A percentile compares a stretch with the other conserved stretches of the same genome.
Conservation (phyloP, 257 asterid species). For the Gentiana macrophylla region DNA sequence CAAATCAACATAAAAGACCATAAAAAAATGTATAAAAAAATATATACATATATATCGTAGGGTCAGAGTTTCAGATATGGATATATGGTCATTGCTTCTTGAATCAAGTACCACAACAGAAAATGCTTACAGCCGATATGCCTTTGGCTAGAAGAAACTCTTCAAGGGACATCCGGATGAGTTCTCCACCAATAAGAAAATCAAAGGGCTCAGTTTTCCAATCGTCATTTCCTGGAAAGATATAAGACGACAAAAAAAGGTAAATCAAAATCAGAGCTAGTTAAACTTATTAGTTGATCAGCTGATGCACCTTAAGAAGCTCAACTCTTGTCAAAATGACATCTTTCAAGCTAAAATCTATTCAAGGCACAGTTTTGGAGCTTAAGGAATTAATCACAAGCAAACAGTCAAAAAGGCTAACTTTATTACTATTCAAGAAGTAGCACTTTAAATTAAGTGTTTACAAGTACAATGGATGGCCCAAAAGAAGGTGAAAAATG, state of each 20-base stretch:
- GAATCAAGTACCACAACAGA: conserved; percentile 1
- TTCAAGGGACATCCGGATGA: conserved; percentile 82
- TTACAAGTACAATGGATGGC: too few relatives aligned
- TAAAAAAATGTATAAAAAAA: not conserved
- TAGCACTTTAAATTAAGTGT: too few relatives aligned
- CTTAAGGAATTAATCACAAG: too few relatives aligned
- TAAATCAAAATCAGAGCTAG: not conserved
- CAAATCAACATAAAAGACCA: not conserved
- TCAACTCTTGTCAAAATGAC: too few relatives aligned
- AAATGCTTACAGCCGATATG: conserved; percentile 68
- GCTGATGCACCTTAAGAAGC: too few relatives aligned
- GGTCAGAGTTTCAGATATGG: too few relatives aligned
- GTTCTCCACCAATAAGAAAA: conserved; percentile 79
- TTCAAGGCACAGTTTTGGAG: too few relatives aligned
- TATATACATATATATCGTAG: not conserved
- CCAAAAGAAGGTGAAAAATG: too few relatives aligned
- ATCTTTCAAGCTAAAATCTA: too few relatives aligned
- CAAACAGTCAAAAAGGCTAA: too few relatives aligned
- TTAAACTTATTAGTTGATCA: too few relatives aligned
- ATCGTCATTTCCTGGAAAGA: conserved; percentile 41
- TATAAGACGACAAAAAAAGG: not conserved
- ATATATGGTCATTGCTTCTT: not conserved
- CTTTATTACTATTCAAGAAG: too few relatives aligned
- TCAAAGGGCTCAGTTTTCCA: conserved; percentile 80
- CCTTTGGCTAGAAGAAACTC: conserved; percentile 90